Evolutionary conservation across 148 eudicot genomes (phyloP).

Genomic region (Linanthus parryae): DNA sequence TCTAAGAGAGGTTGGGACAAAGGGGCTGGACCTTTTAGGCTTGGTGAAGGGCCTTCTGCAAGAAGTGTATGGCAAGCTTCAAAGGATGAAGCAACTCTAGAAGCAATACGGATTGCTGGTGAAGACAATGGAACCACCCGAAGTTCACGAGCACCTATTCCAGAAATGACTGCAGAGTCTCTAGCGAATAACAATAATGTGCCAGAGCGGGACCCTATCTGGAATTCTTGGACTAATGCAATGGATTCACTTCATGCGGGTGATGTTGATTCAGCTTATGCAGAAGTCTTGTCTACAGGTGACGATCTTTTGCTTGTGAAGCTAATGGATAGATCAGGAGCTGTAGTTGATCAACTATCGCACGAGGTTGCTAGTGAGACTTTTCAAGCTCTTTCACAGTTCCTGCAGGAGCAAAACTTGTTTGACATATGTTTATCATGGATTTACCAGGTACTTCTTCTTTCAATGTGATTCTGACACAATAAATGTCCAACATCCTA

Average conservation of each 20-base stretch:
- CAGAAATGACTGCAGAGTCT: conserved; percentile 68
- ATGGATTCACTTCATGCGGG: conserved; percentile 83
- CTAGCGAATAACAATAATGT: conserved; percentile 44
- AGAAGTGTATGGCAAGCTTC: conserved; percentile 98
- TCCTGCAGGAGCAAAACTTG: conserved; percentile 64
- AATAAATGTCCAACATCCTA: too few species aligned
- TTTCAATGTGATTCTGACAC: too few species aligned
- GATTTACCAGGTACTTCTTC: conserved; percentile 75
- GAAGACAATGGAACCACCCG: conserved; percentile 67
- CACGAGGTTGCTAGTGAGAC: conserved; percentile 66
- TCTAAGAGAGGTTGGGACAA: conserved; percentile 67
- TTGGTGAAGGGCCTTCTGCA: conserved; percentile 92
- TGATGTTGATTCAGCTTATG: conserved; percentile 84
- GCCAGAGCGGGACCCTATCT: conserved; percentile 62
- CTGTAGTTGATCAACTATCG: conserved; percentile 74
- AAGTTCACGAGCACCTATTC: conserved; percentile 55
- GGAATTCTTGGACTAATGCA: conserved; percentile 89
- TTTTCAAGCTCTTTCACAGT: conserved; percentile 59
- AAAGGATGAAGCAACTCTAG: conserved; percentile 90
- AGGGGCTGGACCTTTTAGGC: conserved; percentile 54
- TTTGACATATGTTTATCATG: conserved; percentile 67
- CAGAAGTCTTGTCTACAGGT: conserved; percentile 71
- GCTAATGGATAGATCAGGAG: conserved; percentile 82
- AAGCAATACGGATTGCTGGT: conserved; percentile 83
- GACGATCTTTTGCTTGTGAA: conserved; percentile 82